Conservation (phyloP, 352 stramenopile genomes). For the Phytopythium ostracodes region DNA sequence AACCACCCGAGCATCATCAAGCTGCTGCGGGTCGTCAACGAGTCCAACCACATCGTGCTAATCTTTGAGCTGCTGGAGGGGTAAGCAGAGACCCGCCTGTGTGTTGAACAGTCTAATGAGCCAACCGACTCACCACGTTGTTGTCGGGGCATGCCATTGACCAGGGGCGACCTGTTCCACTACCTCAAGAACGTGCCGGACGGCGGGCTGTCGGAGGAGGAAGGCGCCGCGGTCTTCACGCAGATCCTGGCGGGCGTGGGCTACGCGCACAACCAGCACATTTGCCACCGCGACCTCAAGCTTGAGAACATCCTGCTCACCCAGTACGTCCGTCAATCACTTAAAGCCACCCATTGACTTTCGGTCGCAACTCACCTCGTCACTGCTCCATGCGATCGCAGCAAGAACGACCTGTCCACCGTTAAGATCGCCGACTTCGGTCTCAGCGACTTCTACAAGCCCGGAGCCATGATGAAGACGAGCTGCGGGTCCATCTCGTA, state of each 20-base stretch:
- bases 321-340: slow-evolving; percentile 32
- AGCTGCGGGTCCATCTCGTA: slow-evolving; percentile 87
- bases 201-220: slow-evolving; percentile 55
- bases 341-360: too few species aligned
- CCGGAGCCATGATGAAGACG: slow-evolving; percentile 86
- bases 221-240: slow-evolving; percentile 57
- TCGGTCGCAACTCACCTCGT: background rate
- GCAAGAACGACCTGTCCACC: slow-evolving; percentile 78
- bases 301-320: slow-evolving; percentile 86
- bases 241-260: slow-evolving; percentile 77
- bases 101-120: too few species aligned
- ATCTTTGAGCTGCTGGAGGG: slow-evolving; percentile 86
- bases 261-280: slow-evolving; percentile 89
- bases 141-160: too few species aligned
- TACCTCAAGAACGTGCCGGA: slow-evolving; percentile 62
- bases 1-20: slow-evolving; percentile 89
- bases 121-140: too few species aligned
- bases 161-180: slow-evolving; percentile 82
- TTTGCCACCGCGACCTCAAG: slow-evolving; percentile 87
- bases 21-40: slow-evolving; percentile 81
- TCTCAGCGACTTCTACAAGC: slow-evolving; percentile 85
- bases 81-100: slow-evolving; percentile 21
- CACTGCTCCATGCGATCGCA: slow-evolving; percentile 10
- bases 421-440: slow-evolving; percentile 88
- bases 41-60: slow-evolving; percentile 82